Conservation (phyloP, 352 stramenopile genomes). For the Phytopythium chamaehyphon region DNA sequence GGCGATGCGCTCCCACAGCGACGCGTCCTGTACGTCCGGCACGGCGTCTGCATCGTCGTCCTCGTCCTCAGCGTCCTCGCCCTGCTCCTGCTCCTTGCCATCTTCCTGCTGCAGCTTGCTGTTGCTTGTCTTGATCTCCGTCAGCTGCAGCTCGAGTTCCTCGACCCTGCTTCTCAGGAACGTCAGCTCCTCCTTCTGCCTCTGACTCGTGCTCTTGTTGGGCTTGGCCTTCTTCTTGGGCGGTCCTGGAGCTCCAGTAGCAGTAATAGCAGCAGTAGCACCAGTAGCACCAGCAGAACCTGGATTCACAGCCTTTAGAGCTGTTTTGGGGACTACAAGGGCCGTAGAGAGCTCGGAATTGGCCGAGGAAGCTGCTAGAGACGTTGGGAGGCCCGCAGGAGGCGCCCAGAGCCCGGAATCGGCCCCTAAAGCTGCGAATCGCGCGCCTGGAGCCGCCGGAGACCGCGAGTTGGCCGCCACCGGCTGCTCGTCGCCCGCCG, state of each 20-base stretch:
- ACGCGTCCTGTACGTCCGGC: constrained; percentile 3
- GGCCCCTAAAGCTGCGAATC: background rate
- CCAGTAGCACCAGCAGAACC: too few relatives aligned
- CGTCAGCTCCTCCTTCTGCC: constrained; percentile 32
- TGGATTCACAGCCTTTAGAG: too few relatives aligned
- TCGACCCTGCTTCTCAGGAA: constrained; percentile 21
- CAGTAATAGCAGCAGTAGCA: too few relatives aligned
- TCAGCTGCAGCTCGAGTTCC: constrained; percentile 19
- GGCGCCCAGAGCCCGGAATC: too few relatives aligned
- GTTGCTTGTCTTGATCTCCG: constrained; percentile 13
- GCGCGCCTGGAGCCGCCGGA: background rate
- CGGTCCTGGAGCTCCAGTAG: constrained; percentile 11
- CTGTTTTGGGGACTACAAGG: too few relatives aligned
- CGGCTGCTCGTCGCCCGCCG: constrained; percentile 2
- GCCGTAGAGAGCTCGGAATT: too few relatives aligned
- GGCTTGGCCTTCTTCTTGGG: constrained; percentile 22
- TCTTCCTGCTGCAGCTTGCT: background rate
- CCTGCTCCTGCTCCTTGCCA: background rate
- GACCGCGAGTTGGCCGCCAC: constrained; percentile 5
- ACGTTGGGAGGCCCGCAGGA: too few relatives aligned
- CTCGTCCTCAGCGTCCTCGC: background rate
- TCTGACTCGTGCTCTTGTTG: constrained; percentile 34
- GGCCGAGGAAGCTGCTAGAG: too few relatives aligned
- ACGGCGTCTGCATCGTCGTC: constrained; percentile 2
- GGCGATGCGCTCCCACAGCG: constrained; percentile 36